Evolutionary conservation across 306 rosid species (phyloP).

Genomic region (Luffa aegyptiaca): DNA sequence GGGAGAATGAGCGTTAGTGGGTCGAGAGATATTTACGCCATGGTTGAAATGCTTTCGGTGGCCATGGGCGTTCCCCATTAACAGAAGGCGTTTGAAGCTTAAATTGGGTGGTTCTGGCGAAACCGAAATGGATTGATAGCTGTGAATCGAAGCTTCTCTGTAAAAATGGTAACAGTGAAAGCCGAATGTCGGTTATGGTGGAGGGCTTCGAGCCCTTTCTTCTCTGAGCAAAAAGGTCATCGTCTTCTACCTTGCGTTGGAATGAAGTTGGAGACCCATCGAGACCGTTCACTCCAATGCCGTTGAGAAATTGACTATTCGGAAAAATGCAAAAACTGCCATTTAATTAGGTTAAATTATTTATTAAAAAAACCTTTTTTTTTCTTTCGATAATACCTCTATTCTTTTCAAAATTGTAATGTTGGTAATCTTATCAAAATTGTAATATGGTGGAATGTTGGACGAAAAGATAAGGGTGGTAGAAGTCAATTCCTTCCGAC

Average conservation of each 20-base stretch:
- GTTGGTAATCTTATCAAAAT: too few species aligned
- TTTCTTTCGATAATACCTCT: too few species aligned
- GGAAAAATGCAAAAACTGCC: too few species aligned
- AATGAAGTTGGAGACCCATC: not conserved
- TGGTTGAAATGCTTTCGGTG: conserved; percentile 28
- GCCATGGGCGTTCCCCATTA: conserved; percentile 59
- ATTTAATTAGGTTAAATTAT: too few species aligned
- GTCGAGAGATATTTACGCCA: conserved; percentile 12
- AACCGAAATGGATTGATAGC: conserved; percentile 9
- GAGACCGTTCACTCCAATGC: too few species aligned
- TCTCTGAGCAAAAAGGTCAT: not conserved
- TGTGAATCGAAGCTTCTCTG: not conserved
- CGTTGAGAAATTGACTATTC: too few species aligned
- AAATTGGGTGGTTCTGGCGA: not conserved
- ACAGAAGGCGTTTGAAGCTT: conserved; percentile 1
- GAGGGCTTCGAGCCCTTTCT: not conserved
- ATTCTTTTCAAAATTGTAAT: too few species aligned
- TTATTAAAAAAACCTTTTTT: too few species aligned
- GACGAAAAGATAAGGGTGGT: too few species aligned
- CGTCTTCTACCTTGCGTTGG: not conserved
- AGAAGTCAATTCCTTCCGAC: too few species aligned
- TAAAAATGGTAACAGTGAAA: not conserved
- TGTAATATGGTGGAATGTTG: too few species aligned
- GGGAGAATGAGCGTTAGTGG: conserved; percentile 14
- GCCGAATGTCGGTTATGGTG: not conserved